Base-by-base conservation (phyloP, 768 basidiomycete species). In the Lactifluus echinatus region DNA sequence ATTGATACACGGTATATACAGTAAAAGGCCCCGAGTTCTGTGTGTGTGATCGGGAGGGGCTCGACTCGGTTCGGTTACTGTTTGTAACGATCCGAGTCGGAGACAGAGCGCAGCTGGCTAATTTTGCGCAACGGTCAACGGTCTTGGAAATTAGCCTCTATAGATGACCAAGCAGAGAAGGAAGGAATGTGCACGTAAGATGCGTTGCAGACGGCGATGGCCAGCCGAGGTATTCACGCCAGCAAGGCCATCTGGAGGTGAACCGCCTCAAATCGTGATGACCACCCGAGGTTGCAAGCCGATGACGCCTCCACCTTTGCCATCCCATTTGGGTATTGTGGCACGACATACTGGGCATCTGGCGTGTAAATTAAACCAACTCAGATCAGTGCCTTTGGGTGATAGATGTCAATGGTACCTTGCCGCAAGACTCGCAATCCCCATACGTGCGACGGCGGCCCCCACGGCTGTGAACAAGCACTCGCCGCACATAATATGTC, bases 281-380 rank as follows among this genome's bases (percentile, higher is more conserved):
- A 63, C 50, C 23, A 63, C 61, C 19, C 56, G 60, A 3, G 61
- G 52, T 24, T 63, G 56, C 49, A 63, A 29, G 14, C 63, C 63
- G 14, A 63, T 55, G n/a, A 62, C 56, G 10, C 63, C 63, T 11
- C 63, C 63, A 19, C 63, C 63, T 8, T 56, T 57, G 24, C 63
- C 63, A 37, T 63, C 60, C 62, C 62, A 63, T 24, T 36, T 47
- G 3, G 62, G 62, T 45, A 63, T 53, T 29, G 53, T 11, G 28
- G 63, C 63, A 21, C 63, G 63, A 47, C 63, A 63, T 33, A 63
- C 63, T 2, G 63, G 63, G 42, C 63, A 63, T 40, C 62, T 61
- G 34, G n/a, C n/a, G 47, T 21, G 6, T 14, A 36, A 31, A 44
- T 8, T 21, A 10, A 21, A 8, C 37, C 34, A 49, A 55, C 4